Conservation (phyloP, 345 rosid genomes). For the Gossypioides kirkii region DNA sequence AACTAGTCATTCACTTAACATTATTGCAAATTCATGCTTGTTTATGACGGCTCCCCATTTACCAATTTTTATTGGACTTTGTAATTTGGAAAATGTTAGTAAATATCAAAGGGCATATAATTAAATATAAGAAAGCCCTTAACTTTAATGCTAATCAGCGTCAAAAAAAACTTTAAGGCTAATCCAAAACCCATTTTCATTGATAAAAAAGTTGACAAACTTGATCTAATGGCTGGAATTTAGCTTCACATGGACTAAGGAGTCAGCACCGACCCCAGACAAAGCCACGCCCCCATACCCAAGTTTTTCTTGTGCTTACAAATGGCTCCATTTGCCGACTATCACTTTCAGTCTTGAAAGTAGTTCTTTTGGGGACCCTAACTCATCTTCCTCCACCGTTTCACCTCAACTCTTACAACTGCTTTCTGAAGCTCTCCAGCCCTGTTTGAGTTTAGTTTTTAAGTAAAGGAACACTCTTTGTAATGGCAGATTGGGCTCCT, state of each 20-base stretch:
- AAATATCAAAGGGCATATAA: too few relatives aligned
- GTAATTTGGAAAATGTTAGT: too few relatives aligned
- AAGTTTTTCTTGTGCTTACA: slow-evolving; percentile 16
- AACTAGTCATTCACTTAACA: too few relatives aligned
- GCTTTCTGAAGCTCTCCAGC: neutral
- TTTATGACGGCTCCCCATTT: too few relatives aligned
- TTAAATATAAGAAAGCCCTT: neutral
- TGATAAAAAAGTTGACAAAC: neutral
- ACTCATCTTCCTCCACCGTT: neutral
- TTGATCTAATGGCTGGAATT: neutral
- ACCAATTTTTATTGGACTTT: too few relatives aligned
- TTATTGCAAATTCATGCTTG: too few relatives aligned
- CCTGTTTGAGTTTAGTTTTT: neutral
- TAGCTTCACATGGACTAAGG: neutral
- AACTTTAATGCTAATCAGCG: neutral
- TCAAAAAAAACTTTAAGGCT: too few relatives aligned
- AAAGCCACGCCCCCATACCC: neutral
- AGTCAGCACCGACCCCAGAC: neutral
- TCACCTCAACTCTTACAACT: neutral
- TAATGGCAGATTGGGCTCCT: slow-evolving; percentile 97
- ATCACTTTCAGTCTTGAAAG: neutral
- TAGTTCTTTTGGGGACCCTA: neutral
- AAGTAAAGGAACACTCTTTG: neutral
- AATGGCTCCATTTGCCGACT: neutral
- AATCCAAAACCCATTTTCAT: neutral